Percentiles rank a stretch among this genome's conserved stretches.
phyloP scores from a whole-genome alignment of 2,329 filamentous ascomycete species.

The Colletotrichum theobromicola region DNA sequence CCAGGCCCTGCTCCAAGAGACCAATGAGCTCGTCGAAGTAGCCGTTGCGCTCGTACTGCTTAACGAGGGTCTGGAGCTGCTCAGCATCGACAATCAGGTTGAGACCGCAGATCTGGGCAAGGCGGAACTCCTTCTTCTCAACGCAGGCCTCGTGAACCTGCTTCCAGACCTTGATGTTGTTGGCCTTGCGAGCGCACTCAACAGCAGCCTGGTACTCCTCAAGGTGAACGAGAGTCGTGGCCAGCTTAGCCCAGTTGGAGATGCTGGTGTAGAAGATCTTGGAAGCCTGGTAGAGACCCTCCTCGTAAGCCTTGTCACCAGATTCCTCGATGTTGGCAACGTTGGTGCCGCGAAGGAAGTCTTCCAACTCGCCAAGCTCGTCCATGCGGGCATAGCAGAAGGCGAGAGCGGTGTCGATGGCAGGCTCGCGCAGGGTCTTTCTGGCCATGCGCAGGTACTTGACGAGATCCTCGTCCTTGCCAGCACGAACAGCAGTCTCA shows the following conservation, averaged over 20 bases:
- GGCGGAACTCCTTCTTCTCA: constrained; percentile 96
- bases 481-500: constrained; percentile 91
- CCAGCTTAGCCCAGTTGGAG: constrained; percentile 99
- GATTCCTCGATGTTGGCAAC: constrained; percentile 96
- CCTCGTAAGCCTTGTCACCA: constrained; percentile 96
- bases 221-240: constrained; percentile 95
- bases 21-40: constrained; percentile 99
- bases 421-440: constrained; percentile 92
- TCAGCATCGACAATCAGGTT: constrained; percentile 98
- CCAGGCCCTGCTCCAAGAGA: constrained; percentile 92
- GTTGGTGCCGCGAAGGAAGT: constrained; percentile 92
- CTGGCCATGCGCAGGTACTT: constrained; percentile 97
- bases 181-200: constrained; percentile 96
- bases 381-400: constrained; percentile 94
- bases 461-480: constrained; percentile 97
- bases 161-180: constrained; percentile 99
- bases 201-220: constrained; percentile 97
- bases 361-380: constrained; percentile 90
- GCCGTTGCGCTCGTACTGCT: constrained; percentile 94
- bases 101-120: constrained; percentile 97
- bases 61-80: constrained; percentile 89
- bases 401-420: constrained; percentile 91
- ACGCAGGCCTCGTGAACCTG: constrained; percentile 97
- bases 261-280: constrained; percentile 98
- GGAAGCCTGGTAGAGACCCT: constrained; percentile 92